Evolutionary conservation across 2,329 filamentous ascomycete genomes (phyloP).

Genomic region (Paecilomyces sp.): DNA sequence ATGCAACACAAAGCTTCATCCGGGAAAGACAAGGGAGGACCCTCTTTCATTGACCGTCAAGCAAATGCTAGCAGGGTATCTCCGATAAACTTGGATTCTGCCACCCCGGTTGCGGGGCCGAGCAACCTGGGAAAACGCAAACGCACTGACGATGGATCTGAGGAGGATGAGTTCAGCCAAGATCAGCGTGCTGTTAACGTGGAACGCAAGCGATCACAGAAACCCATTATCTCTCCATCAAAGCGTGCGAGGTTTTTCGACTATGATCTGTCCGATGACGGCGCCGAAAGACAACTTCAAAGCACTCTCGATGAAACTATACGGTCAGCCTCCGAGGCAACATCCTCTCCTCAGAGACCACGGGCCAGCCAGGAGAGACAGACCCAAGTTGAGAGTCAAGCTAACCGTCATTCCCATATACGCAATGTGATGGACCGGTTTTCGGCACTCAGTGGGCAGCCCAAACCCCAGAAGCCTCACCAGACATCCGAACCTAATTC

Average conservation of each 20-base stretch:
- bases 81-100: conserved; percentile 19
- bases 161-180: conserved; percentile 40
- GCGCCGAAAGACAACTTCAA: conserved; percentile 1
- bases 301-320: background rate
- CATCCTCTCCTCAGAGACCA: background rate
- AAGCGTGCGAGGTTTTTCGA: background rate
- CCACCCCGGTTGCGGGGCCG: background rate
- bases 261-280: conserved; percentile 1
- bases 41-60: conserved; percentile 29
- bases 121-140: conserved; percentile 4
- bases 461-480: background rate
- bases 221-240: conserved; percentile 8
- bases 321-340: background rate
- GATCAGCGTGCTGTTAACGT: conserved; percentile 27
- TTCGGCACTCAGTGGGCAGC: background rate
- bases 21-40: background rate
- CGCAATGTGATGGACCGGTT: background rate
- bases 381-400: conserved; percentile 26
- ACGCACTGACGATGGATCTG: conserved; percentile 13
- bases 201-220: conserved; percentile 26
- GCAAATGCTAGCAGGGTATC: conserved; percentile 24
- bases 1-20: background rate
- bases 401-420: background rate
- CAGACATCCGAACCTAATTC: background rate
- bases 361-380: background rate